A percentile compares a stretch with the other conserved stretches of the same genome.
These are phyloP conservation scores for Priceomyces melissophilus DNA, from an alignment of 805 yeast species.

Conservation along the genomic window DNA sequence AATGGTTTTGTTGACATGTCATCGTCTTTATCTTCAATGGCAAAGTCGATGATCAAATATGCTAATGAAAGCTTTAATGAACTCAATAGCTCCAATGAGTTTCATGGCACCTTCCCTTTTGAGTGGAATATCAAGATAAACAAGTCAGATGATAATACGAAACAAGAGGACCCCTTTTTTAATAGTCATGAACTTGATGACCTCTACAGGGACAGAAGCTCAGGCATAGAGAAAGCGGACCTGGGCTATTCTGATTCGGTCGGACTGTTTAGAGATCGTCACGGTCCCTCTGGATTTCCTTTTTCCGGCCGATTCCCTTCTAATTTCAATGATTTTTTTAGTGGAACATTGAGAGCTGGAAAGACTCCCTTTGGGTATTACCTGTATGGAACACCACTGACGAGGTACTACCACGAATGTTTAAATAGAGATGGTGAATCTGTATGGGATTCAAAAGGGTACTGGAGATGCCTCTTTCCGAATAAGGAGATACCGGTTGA, in stretches of 20 bases:
- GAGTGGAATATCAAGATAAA: slow-evolving; percentile 9
- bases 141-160: slow-evolving; percentile 3
- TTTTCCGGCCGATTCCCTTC: background rate
- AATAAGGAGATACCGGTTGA: slow-evolving; percentile 34
- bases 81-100: slow-evolving; percentile 20
- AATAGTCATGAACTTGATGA: slow-evolving; percentile 10
- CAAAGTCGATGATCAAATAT: slow-evolving; percentile 22
- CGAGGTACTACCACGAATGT: slow-evolving; percentile 61
- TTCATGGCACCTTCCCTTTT: slow-evolving; percentile 15
- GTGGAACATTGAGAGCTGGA: slow-evolving; percentile 16
- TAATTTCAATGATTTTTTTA: slow-evolving; percentile 10
- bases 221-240: slow-evolving; percentile 1
- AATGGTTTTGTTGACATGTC: slow-evolving; percentile 23
- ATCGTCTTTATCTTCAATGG: slow-evolving; percentile 20
- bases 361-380: slow-evolving; percentile 43
- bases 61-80: slow-evolving; percentile 21
- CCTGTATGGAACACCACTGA: slow-evolving; percentile 58
- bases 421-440: slow-evolving; percentile 61
- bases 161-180: background rate
- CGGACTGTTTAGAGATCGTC: slow-evolving; percentile 3
- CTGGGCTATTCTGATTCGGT: slow-evolving; percentile 4
- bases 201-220: slow-evolving; percentile 19
- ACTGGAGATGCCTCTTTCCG: slow-evolving; percentile 91
- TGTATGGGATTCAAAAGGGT: slow-evolving; percentile 80
- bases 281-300: slow-evolving; percentile 3